Evolutionary conservation across 2,329 filamentous ascomycete genomes (phyloP), one percentile per base, ranked within the genome.

Genomic region (Monosporascus cannonballus): DNA sequence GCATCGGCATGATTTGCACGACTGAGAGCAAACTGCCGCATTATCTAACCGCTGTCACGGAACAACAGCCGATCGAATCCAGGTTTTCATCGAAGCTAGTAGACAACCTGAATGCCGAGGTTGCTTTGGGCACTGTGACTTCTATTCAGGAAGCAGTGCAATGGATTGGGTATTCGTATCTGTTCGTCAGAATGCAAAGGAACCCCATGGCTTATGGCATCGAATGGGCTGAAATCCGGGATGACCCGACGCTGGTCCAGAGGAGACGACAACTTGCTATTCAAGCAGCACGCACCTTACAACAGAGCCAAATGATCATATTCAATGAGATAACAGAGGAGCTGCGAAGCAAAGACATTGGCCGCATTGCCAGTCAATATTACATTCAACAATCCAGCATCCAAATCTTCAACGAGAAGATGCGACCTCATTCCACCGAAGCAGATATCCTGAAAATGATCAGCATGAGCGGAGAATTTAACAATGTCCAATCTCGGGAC

Each of bases 1-100:
- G 94, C 76, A 96, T 97, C 61, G 95, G 95, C 58, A 96, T 96
- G 77, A 99, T 99, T 59, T 95, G 91, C 64, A 99, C 95, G 0
- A 96, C 90, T 0, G 87, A 92, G n/a, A 92, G 96, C 69, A 96
- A 92, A 67, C 76, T 99, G 8, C 75, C 87, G 30, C 93, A 99
- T 68, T 99, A 99, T 67, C 76, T 97, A 46, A 87, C 87, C 41
- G 92, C 94, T 2, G 89, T 99, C 2, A 99, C 94, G 9, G 89
- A 96, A 59, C 94, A 99, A 67, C 87, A 96, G 59, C 94, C 95
- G 0, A 99, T 99, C 56, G 94, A 99, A 65, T 97, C 93, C n/a
- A 87, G 86, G 54, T 96, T 99, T 66, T 96, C 92, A 1, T 81
- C 89, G 34, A 95, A 95, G 69, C 76, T 99, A 11, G 92, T 99